Conservation (phyloP, 768 basidiomycete species). For the Crucibulum laeve region DNA sequence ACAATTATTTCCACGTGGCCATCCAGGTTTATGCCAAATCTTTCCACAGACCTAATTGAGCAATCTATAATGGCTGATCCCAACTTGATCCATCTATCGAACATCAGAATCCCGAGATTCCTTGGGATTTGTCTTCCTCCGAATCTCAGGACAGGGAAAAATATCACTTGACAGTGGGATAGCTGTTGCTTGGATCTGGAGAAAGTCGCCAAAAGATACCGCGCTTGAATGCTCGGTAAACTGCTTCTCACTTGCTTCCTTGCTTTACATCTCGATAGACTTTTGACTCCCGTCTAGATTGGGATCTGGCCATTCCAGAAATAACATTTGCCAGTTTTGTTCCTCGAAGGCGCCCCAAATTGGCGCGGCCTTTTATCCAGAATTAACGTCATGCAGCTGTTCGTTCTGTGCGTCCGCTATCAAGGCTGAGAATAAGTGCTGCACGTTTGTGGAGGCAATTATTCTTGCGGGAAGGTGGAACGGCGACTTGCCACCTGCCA, state of each 20-base stretch:
- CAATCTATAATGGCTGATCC: slow-evolving; percentile 8
- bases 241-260: slow-evolving; percentile 2
- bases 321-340: slow-evolving; percentile 8
- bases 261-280: slow-evolving; percentile 21
- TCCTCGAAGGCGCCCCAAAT: slow-evolving; percentile 14
- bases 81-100: background rate
- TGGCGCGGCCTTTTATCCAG: too few relatives aligned
- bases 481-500: too few relatives aligned
- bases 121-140: slow-evolving; percentile 12
- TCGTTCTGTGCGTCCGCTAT: too few relatives aligned
- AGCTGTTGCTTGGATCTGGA: too few relatives aligned
- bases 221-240: slow-evolving; percentile 8
- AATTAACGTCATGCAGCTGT: too few relatives aligned
- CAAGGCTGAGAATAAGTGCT: too few relatives aligned
- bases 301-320: slow-evolving; percentile 15
- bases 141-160: slow-evolving; percentile 2
- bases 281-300: slow-evolving; percentile 19
- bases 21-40: slow-evolving; percentile 8
- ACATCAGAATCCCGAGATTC: slow-evolving; percentile 23
- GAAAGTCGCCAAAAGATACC: too few relatives aligned
- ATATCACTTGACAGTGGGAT: slow-evolving; percentile 6
- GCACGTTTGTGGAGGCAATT: too few relatives aligned
- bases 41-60: too few relatives aligned
- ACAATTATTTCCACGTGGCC: slow-evolving; percentile 20
- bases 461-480: too few relatives aligned